Base-by-base conservation (phyloP, 2,329 filamentous ascomycete species). In the Monilinia polystroma region DNA sequence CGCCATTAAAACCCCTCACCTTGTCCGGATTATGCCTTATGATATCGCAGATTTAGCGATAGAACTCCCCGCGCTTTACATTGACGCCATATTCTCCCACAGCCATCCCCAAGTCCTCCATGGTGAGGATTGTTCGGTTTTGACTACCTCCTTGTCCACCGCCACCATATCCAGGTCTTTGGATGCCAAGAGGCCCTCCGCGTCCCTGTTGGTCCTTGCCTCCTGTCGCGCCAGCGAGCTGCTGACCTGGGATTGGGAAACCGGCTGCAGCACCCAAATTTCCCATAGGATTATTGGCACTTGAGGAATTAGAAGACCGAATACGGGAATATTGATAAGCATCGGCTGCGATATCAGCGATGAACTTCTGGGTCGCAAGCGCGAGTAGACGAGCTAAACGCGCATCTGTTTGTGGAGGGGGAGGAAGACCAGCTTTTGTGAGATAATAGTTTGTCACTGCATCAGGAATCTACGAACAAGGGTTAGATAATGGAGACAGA, bases 31-130 rank as follows among this genome's bases (percentile, higher is more conserved):
- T 47, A 62, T 62, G 45, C 56, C 38, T 32, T 49, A 29, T 47
- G 35, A 62, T 63, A n/a, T 35, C 49, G 56, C 53, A 47, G 18
- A 7, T 58, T 78, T 73, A 97, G 74, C 93, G 85, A 78, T 99
- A 99, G 77, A 98, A 99, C 81, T 99, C 95, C 76, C 94, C 93
- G 71, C 95, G 85, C 86, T 97, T 98, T 64, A 98, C 91, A 77
- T 97, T 99, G 63, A 99, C 93, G 1, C 95, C 95, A 77, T 98
- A 99, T 82, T 99, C 95, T 43, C 91, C 91, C 41, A 98, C 94
- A 1, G 95, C 95, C 93, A 98, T 98, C 20, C 95, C 95, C 74
- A 99, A 79, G 78, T 99, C 95, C 80, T 99, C 95, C 95, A 99
- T 98, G 0, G 95, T 98, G 69, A 99, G 83, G 66, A 99, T 94